These are phyloP conservation scores for Neckera pumila DNA, from an alignment of 225 moss, liverwort and hornwort species.

Conservation along the genomic window DNA sequence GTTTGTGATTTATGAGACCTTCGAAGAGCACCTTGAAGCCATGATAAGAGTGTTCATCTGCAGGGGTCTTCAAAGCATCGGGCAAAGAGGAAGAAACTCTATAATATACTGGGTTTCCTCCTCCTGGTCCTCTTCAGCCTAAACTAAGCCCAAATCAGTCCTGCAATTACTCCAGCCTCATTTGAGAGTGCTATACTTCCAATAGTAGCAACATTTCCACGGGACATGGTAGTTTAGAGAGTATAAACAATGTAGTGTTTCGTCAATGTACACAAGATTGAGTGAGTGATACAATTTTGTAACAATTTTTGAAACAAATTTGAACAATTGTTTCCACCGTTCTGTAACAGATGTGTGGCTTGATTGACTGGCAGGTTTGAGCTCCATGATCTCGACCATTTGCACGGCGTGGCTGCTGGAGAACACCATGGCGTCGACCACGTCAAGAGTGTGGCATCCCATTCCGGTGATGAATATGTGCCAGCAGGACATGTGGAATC, in stretches of 20 bases:
- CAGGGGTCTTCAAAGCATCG: not conserved
- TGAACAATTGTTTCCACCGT: not conserved
- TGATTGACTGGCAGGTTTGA: conserved; percentile 8
- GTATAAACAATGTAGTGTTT: not conserved
- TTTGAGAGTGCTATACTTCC: not conserved
- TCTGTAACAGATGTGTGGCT: not conserved
- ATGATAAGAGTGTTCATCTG: not conserved
- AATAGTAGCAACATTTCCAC: not conserved
- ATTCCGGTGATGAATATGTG: conserved; percentile 40
- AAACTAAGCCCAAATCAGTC: not conserved
- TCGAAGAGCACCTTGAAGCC: not conserved
- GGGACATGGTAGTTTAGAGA: no score
- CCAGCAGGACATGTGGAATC: conserved; percentile 28
- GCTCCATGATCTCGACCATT: conserved; percentile 33
- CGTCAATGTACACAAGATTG: not conserved
- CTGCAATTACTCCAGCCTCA: not conserved
- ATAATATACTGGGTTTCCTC: not conserved
- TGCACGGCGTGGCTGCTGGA: conserved; percentile 47
- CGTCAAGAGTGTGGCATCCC: conserved; percentile 25
- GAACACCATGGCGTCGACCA: conserved; percentile 30
- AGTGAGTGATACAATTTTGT: not conserved
- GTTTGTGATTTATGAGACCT: not conserved
- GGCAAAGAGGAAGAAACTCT: not conserved
- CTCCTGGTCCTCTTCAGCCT: not conserved
- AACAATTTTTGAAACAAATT: not conserved